phyloP scores from a whole-genome alignment of 305 asterid species.

The Euphrasia arctica region DNA sequence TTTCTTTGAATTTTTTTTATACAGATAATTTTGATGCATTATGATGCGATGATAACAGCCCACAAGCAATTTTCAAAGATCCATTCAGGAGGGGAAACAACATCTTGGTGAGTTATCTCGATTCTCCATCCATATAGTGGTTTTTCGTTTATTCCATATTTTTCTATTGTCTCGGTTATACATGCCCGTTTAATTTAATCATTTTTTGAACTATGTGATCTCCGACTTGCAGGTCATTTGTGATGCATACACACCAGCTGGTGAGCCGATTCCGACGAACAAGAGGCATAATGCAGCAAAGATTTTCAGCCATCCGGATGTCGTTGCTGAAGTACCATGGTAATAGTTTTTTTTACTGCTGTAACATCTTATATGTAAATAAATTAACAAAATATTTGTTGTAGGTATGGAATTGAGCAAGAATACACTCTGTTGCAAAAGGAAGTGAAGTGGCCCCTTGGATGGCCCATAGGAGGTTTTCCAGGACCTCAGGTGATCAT shows the following conservation, averaged over 20 bases:
- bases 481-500: constrained; percentile 86
- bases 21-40: constrained; percentile 4
- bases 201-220: too few species aligned
- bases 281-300: constrained; percentile 62
- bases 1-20: background rate
- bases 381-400: too few species aligned
- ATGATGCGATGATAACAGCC: constrained; percentile 45
- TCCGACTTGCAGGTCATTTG: background rate
- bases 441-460: constrained; percentile 77
- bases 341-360: constrained; percentile 17
- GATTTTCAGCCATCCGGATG: constrained; percentile 33
- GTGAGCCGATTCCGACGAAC: constrained; percentile 80
- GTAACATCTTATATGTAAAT: too few species aligned
- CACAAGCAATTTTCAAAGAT: constrained; percentile 85
- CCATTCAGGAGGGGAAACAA: constrained; percentile 84
- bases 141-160: background rate
- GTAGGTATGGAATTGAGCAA: constrained; percentile 87
- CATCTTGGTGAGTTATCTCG: constrained; percentile 48
- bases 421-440: constrained; percentile 80
- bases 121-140: too few species aligned
- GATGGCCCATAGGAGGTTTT: constrained; percentile 87
- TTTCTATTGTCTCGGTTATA: background rate
- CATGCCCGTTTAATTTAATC: background rate
- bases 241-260: constrained; percentile 28
- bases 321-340: constrained; percentile 68